phyloP scores from a whole-genome alignment of 805 yeast species.

The Cyberlindnera xishuangbannaensis region DNA sequence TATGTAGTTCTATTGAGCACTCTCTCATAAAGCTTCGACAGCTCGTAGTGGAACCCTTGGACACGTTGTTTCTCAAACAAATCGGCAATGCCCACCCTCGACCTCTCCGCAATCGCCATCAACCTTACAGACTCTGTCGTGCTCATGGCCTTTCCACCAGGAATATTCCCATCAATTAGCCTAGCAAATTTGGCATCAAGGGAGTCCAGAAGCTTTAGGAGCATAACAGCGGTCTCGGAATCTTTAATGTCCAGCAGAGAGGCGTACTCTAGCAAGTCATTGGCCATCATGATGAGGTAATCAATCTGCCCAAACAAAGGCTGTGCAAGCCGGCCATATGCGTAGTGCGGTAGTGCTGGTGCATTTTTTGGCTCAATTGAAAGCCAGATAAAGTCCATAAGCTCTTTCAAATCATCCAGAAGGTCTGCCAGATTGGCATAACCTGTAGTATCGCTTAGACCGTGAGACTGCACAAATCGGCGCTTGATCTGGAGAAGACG shows the following conservation, averaged over 20 bases:
- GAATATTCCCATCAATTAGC: conserved; percentile 31
- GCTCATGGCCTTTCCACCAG: conserved; percentile 31
- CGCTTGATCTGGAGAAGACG: conserved; percentile 49
- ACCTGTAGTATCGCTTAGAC: conserved; percentile 25
- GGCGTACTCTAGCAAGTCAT: conserved; percentile 59
- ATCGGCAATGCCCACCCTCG: conserved; percentile 38
- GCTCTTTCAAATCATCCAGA: conserved; percentile 38
- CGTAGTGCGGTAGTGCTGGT: conserved; percentile 8
- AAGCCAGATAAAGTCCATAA: conserved; percentile 57
- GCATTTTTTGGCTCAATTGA: conserved; percentile 39
- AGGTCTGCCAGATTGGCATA: conserved; percentile 30
- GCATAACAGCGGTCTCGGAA: conserved; percentile 24
- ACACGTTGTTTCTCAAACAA: conserved; percentile 29
- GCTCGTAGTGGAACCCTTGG: conserved; percentile 39
- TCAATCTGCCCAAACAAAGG: conserved; percentile 54
- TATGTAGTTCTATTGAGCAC: conserved; percentile 32
- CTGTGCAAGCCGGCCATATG: conserved; percentile 13
- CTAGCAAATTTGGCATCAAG: conserved; percentile 37
- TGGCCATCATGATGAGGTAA: conserved; percentile 57
- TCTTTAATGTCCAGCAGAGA: conserved; percentile 27
- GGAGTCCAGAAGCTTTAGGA: conserved; percentile 33
- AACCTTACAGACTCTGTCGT: conserved; percentile 49
- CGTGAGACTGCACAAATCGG: conserved; percentile 41
- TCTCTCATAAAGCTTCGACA: conserved; percentile 38
- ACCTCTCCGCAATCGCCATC: conserved; percentile 45